These are phyloP conservation scores for Asterophora parasitica DNA, from an alignment of 768 basidiomycete genomes.

Conservation along the genomic window DNA sequence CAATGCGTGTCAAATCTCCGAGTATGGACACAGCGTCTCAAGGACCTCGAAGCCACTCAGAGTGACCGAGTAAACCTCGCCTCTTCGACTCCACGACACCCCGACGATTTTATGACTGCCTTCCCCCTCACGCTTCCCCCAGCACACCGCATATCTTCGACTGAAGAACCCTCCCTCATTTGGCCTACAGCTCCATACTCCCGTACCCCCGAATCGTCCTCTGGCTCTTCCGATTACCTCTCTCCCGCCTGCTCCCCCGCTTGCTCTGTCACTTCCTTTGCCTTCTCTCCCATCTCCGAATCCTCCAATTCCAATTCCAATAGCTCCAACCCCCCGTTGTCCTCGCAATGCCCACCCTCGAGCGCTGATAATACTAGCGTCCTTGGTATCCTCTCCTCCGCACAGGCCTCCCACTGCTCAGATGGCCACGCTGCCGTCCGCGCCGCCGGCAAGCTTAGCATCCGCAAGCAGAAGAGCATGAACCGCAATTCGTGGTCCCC, in stretches of 20 bases:
- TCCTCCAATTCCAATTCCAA: slow-evolving; percentile 15
- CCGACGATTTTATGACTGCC: slow-evolving; percentile 32
- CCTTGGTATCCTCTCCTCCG: slow-evolving; percentile 13
- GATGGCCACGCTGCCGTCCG: slow-evolving; percentile 41
- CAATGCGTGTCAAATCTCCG: slow-evolving; percentile 67
- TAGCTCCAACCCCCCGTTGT: neutral
- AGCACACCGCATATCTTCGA: slow-evolving; percentile 13
- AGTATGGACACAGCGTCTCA: slow-evolving; percentile 57
- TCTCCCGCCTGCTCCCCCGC: slow-evolving; percentile 21
- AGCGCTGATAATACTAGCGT: slow-evolving; percentile 20
- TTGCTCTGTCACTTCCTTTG: slow-evolving; percentile 23
- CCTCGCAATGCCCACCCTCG: slow-evolving; percentile 9
- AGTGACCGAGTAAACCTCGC: slow-evolving; percentile 40
- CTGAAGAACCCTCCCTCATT: slow-evolving; percentile 16
- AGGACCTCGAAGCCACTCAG: slow-evolving; percentile 27
- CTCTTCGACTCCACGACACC: slow-evolving; percentile 56
- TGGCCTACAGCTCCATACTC: slow-evolving; percentile 20
- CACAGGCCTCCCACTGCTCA: slow-evolving; percentile 2
- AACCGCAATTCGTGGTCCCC: slow-evolving; percentile 50
- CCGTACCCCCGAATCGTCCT: slow-evolving; percentile 22
- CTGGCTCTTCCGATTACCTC: slow-evolving; percentile 23
- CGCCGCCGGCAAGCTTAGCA: slow-evolving; percentile 47
- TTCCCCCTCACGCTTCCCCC: slow-evolving; percentile 33
- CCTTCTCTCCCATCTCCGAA: slow-evolving; percentile 27
- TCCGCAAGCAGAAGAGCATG: slow-evolving; percentile 40